Evolutionary conservation across 306 rosid genomes (phyloP).

Genomic region (Castanea crenata): DNA sequence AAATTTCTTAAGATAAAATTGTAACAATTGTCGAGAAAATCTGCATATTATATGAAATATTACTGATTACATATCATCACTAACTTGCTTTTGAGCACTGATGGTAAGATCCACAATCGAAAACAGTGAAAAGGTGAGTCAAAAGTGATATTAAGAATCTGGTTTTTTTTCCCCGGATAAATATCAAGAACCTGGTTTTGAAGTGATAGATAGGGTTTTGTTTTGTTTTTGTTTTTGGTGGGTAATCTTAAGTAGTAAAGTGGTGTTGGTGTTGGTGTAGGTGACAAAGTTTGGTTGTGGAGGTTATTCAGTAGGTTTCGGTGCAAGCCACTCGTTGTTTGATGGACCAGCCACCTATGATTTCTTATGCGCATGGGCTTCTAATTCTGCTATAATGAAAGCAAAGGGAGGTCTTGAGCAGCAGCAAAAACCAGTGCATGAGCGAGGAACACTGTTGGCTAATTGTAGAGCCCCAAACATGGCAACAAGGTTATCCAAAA

Average conservation of each 20-base stretch:
- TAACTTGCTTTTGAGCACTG: neutral
- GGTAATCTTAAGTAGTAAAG: neutral
- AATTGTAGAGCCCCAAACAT: slow-evolving; percentile 6
- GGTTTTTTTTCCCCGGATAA: no score
- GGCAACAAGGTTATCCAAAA: slow-evolving; percentile 8
- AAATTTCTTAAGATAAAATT: neutral
- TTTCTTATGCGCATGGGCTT: slow-evolving; percentile 71
- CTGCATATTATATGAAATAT: neutral
- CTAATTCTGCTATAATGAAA: slow-evolving; percentile 43
- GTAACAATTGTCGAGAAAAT: neutral
- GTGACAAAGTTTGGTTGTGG: slow-evolving; percentile 81
- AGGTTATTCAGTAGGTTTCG: slow-evolving; percentile 72
- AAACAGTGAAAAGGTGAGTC: neutral
- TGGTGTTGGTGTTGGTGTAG: slow-evolving; percentile 23
- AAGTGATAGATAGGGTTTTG: no score
- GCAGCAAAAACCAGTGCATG: slow-evolving; percentile 58
- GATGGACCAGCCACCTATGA: slow-evolving; percentile 74
- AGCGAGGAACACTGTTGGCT: slow-evolving; percentile 44
- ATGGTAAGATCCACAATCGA: neutral
- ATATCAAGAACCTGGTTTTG: no score
- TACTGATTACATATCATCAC: neutral
- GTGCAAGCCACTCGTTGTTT: slow-evolving; percentile 70
- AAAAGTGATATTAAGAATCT: no score
- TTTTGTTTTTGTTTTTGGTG: no score
- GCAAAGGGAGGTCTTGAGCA: slow-evolving; percentile 19